These are phyloP conservation scores for Phytopythium kandeliae DNA, from an alignment of 352 stramenopile genomes.

Conservation along the genomic window DNA sequence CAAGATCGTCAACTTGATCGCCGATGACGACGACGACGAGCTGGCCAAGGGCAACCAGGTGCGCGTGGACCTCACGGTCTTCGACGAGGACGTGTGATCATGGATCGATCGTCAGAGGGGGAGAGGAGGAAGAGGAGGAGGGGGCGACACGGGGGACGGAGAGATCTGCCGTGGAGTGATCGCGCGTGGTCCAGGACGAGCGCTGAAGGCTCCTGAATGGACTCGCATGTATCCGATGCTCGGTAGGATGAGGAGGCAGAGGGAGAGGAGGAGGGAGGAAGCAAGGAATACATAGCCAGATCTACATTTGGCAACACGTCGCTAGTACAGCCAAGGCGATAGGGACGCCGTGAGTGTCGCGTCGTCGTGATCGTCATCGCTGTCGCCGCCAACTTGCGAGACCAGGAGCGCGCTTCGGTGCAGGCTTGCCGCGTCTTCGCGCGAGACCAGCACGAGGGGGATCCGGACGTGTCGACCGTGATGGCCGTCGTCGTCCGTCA, in stretches of 20 bases:
- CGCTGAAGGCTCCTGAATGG: too few relatives aligned
- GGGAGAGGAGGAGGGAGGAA: background rate
- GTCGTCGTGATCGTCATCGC: constrained; percentile 1
- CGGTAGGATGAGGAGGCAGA: background rate
- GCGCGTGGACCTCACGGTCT: constrained; percentile 72
- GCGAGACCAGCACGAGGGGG: constrained; percentile 61
- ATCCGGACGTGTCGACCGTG: constrained; percentile 48
- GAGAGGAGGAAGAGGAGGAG: background rate
- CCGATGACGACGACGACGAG: constrained; percentile 62
- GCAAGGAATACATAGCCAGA: background rate
- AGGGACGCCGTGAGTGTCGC: constrained; percentile 34
- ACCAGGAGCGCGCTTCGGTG: constrained; percentile 21
- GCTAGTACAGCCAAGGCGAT: constrained; percentile 57
- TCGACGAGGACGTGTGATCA: constrained; percentile 52
- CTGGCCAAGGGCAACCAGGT: constrained; percentile 74
- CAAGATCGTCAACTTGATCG: constrained; percentile 43
- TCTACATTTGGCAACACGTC: background rate
- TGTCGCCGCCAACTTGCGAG: constrained; percentile 7
- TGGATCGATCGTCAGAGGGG: too few relatives aligned
- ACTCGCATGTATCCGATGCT: too few relatives aligned
- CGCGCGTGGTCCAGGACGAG: too few relatives aligned
- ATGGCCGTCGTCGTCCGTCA: constrained; percentile 48
- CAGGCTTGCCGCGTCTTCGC: constrained; percentile 40
- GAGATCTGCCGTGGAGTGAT: too few relatives aligned
- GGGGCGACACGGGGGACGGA: too few relatives aligned